Base-by-base conservation (phyloP, 345 rosid genomes). In the Stellera chamaejasme region DNA sequence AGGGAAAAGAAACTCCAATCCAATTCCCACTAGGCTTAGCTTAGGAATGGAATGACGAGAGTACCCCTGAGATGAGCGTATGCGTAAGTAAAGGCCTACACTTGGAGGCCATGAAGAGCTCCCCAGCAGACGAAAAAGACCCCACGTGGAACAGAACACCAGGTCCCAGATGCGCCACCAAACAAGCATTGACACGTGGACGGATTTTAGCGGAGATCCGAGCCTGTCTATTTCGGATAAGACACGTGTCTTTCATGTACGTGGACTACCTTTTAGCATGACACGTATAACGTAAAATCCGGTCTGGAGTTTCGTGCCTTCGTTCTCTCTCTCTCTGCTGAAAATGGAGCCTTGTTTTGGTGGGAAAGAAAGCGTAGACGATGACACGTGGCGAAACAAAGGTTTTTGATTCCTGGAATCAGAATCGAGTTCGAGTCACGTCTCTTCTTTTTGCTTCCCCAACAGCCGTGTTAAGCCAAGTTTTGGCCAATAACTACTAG, bases 61-160 rank as follows among this genome's bases (percentile, higher is more conserved):
- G 42, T 1, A 13, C 63, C 62, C 23, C 58, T 5, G 1, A 7
- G 14, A 14, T 14, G 39, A 25, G 15, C 19, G 65, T 23, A 28
- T n/a, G n/a, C n/a, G n/a, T n/a, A n/a, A n/a, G n/a, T n/a, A n/a
- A n/a, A n/a, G 48, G 27, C 15, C 11, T 68, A 69, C 72, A 66
- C 75, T 76, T 77, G 79, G 74, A 62, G 56, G 8, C 10, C 70
- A 67, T 73, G 71, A 51, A 63, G 60, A 59, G 53, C 66, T 39
- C 45, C 59, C 45, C 13, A 9, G 1, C 9, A 50, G 41, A 13
- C 5, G 12, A 9, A 27, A 27, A 36, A 28, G 52, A 45, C 43
- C 43, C 58, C 65, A 63, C 74, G 82, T 71, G 68, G 61, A 48
- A 55, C 25, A 56, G 51, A 61, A 62, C 10, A 13, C 47, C 66